Evolutionary conservation across 352 stramenopile species (phyloP).

Genomic region (Globisporangium spinosum): DNA sequence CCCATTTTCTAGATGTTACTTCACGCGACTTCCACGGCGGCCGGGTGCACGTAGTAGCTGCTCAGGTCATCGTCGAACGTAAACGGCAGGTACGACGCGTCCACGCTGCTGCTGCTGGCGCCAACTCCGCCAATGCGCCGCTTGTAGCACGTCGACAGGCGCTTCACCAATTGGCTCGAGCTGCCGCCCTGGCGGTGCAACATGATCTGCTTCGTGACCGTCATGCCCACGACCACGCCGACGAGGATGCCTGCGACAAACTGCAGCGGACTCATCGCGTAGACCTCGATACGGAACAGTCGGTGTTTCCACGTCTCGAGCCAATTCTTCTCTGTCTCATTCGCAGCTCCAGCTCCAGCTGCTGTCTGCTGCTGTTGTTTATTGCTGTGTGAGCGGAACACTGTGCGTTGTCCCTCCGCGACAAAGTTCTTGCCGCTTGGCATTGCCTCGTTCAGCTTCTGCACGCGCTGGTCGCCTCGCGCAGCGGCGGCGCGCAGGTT

Average conservation of each 20-base stretch:
- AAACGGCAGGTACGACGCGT: slow-evolving; percentile 12
- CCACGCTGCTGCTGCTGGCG: not conserved
- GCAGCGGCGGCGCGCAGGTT: slow-evolving; percentile 31
- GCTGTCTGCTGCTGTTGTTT: slow-evolving; percentile 5
- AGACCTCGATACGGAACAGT: slow-evolving; percentile 19
- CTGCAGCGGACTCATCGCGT: slow-evolving; percentile 27
- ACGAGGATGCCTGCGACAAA: slow-evolving; percentile 39
- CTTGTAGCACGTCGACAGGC: slow-evolving; percentile 11
- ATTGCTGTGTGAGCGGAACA: slow-evolving; percentile 1
- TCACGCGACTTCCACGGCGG: slow-evolving; percentile 40
- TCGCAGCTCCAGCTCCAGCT: not conserved
- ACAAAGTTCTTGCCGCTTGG: slow-evolving; percentile 23
- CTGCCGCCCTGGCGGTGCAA: slow-evolving; percentile 13
- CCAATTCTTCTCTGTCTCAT: slow-evolving; percentile 16
- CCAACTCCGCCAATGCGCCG: not conserved
- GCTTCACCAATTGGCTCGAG: slow-evolving; percentile 13
- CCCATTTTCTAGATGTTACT: not conserved
- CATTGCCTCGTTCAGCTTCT: slow-evolving; percentile 22
- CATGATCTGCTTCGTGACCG: slow-evolving; percentile 27
- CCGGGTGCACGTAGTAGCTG: slow-evolving; percentile 29
- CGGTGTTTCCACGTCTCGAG: slow-evolving; percentile 23
- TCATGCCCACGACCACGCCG: slow-evolving; percentile 37
- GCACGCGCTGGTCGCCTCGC: slow-evolving; percentile 26
- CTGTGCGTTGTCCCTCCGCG: not conserved
- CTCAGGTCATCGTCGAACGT: slow-evolving; percentile 9